Conservation (phyloP, 1,284 basidiomycete genomes). For the Leccinum griseonigrum region DNA sequence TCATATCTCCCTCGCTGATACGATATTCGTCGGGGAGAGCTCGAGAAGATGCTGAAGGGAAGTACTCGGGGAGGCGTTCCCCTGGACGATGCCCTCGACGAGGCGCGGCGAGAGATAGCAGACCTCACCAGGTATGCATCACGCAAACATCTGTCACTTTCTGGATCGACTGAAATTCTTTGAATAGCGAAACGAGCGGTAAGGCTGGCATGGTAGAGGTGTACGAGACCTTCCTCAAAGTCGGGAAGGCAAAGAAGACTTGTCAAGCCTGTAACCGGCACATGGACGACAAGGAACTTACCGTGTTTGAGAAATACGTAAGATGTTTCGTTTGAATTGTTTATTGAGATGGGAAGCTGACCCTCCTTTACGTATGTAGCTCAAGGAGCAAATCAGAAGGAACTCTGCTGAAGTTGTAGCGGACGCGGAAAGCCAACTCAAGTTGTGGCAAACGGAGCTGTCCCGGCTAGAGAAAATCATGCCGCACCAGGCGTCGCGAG, state of each 20-base stretch:
- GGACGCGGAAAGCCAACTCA: slow-evolving; percentile 43
- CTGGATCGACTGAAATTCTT: neutral
- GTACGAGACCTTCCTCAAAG: slow-evolving; percentile 61
- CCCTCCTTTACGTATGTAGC: slow-evolving; percentile 32
- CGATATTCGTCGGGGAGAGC: slow-evolving; percentile 35
- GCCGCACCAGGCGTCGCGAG: slow-evolving; percentile 50
- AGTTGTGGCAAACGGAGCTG: slow-evolving; percentile 63
- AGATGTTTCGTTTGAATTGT: slow-evolving; percentile 17
- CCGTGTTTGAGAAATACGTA: slow-evolving; percentile 68
- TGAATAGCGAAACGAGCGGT: slow-evolving; percentile 21
- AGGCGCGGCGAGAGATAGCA: slow-evolving; percentile 53
- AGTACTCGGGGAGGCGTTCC: slow-evolving; percentile 41
- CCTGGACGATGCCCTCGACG: slow-evolving; percentile 57
- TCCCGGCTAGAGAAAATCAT: slow-evolving; percentile 55
- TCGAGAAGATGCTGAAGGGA: slow-evolving; percentile 54
- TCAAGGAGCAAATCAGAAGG: slow-evolving; percentile 55
- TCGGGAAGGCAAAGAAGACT: slow-evolving; percentile 61
- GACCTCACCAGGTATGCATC: slow-evolving; percentile 52
- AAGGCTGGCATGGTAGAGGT: slow-evolving; percentile 48
- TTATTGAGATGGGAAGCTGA: neutral
- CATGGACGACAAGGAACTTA: slow-evolving; percentile 62
- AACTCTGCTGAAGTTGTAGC: slow-evolving; percentile 41
- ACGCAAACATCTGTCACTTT: neutral
- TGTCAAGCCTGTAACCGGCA: slow-evolving; percentile 80
- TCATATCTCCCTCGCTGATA: neutral